Base-by-base conservation (phyloP, 805 yeast genomes). In the Metschnikowia proteae region DNA sequence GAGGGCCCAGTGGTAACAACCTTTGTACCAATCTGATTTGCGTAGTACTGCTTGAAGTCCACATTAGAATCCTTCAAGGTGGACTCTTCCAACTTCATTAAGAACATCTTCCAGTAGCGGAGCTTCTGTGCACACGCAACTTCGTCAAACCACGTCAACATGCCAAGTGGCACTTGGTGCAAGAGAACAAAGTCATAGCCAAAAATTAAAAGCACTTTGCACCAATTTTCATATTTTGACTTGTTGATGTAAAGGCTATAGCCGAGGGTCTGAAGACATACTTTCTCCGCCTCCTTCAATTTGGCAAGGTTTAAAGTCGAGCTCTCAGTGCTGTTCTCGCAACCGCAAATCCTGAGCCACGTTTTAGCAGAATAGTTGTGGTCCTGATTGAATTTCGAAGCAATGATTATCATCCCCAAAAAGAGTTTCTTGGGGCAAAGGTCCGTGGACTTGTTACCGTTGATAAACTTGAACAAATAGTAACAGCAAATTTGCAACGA, bases 281-380 rank as follows among this genome's bases (percentile, higher is more conserved):
- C 63, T 28, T 75, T 58, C 65, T 88, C 96, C 48, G 81, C 65
- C 37, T 52, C 50, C 51, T 70, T 73, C 45, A 88, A 68, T 49
- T 79, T 83, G 28, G 62, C 54, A 3, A 77, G 59, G 23, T 79
- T 60, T 36, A 86, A 73, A 29, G 51, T 54, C 9, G 56, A 52
- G 4, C 54, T 34, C 28, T 55, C 58, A 23, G 55, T 62, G 8
- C 49, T 58, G 5, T 59, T 58, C 36, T 63, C 60, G 56, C 71
- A 60, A 0, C 95, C 94, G 31, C 88, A 78, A 43, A 88, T 82
- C 61, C 80, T 79, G 45, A 84, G 71, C 96, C 96, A 88, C 5
- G 86, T 79, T 52, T 73, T 75, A 56, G 85, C 74, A 29, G 86
- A 73, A 64, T 79, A 86, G 61, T 83, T 84, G 44, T 80, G 78